Base-by-base conservation (phyloP, 202 grass and related monocot genomes). In the Panicum hallii region DNA sequence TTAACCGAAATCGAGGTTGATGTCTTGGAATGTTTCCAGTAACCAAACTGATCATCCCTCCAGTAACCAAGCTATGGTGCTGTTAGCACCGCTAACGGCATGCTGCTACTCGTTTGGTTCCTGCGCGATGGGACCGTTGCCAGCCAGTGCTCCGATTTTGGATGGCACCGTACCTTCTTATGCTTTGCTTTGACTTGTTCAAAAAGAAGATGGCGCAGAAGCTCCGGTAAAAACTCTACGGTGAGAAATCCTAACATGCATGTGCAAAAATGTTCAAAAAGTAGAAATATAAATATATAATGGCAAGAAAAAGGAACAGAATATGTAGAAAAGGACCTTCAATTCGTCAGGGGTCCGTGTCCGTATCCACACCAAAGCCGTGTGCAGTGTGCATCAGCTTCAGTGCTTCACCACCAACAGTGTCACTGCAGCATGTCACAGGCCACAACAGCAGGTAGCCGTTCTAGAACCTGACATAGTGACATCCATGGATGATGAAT, bases 1-100 rank as follows among this genome's bases (percentile, higher is more conserved):
- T 55, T 66, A 75, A 48, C 65, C 7, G 19, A 13, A 2, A 38
- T 50, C 62, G 81, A 83, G 81, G 20, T 26, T 83, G 56, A 63
- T 13, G 30, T 20, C 11, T 52, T 72, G 10, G 54, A 63, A 40
- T 46, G 67, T 72, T 82, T 82, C 53, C 53, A 34, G 7, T 56
- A 82, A 63, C 14, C 36, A 38, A 72, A 53, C 50, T 53, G 50
- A 41, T n/a, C 80, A 22, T 23, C 3, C 32, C 32, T 20, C 28
- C 36, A 4, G 63, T 69, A 53, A 53, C 14, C 7, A 53, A 53
- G 1, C 48, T 9, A 47, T 32, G 50, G 50, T 19, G 49, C 7
- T 30, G 50, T 56, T 44, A 45, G n/a, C 15, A 48, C 44, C 6
- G 2, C 8, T 12, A 22, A 11, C 43, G 2, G 15, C 9, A 14